Conservation (phyloP, 164 flowering plant genomes). For the Nymphaea colorata region DNA sequence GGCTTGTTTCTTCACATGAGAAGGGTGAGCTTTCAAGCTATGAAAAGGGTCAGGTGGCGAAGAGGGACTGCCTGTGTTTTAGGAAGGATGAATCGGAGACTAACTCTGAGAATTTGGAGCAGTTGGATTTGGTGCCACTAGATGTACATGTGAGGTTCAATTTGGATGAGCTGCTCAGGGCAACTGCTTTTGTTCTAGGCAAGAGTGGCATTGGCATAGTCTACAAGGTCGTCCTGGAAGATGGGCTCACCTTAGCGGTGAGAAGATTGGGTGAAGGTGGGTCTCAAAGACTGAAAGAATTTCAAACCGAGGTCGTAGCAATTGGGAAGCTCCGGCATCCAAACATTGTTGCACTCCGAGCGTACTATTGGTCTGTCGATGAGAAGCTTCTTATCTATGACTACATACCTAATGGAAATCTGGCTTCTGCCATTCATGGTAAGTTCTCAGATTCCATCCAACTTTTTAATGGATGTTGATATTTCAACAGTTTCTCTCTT, state of each 20-base stretch:
- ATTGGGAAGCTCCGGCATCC: constrained; percentile 86
- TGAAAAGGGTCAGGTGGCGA: constrained; percentile 18
- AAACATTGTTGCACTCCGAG: constrained; percentile 70
- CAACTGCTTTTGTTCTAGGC: constrained; percentile 88
- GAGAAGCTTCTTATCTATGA: constrained; percentile 93
- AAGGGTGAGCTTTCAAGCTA: constrained; percentile 1
- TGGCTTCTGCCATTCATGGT: constrained; percentile 86
- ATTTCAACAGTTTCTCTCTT: neutral
- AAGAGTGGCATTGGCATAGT: constrained; percentile 92
- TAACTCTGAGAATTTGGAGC: constrained; percentile 63
- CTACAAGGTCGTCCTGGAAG: constrained; percentile 91
- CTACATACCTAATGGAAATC: constrained; percentile 70
- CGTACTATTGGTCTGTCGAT: constrained; percentile 92
- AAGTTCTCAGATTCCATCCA: constrained; percentile 4
- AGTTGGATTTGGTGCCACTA: constrained; percentile 61
- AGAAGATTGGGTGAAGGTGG: constrained; percentile 97
- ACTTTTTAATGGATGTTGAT: neutral
- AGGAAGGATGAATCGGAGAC: constrained; percentile 71
- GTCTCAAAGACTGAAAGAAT: constrained; percentile 81
- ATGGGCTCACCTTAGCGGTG: constrained; percentile 73
- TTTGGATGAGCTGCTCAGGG: constrained; percentile 89
- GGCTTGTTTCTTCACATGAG: constrained; percentile 24
- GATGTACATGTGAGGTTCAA: constrained; percentile 64
- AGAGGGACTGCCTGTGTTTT: constrained; percentile 62
- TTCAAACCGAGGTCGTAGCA: constrained; percentile 83